Conservation (phyloP, 2,329 filamentous ascomycete species). For the Chaetomiaceae sp. region DNA sequence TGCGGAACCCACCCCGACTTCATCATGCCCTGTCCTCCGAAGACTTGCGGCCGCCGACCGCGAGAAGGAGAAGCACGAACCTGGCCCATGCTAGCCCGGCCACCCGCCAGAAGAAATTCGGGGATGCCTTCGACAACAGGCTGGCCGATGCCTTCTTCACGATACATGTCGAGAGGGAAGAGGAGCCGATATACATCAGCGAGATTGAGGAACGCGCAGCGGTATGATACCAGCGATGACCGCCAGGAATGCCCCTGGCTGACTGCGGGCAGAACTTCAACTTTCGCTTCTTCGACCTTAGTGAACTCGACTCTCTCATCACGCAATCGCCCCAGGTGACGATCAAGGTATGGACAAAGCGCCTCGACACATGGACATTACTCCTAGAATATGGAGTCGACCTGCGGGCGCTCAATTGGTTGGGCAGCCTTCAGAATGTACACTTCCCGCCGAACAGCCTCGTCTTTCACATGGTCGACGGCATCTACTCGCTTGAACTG, state of each 20-base stretch:
- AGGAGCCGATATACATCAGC: constrained; percentile 83
- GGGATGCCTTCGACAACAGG: constrained; percentile 64
- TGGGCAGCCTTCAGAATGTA: constrained; percentile 67
- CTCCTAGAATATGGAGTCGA: constrained; percentile 70
- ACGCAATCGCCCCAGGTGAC: constrained; percentile 62
- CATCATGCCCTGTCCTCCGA: constrained; percentile 55
- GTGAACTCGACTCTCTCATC: constrained; percentile 55
- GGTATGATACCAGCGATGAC: constrained; percentile 33
- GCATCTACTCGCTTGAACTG: constrained; percentile 77
- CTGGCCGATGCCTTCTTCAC: constrained; percentile 90
- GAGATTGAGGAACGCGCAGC: constrained; percentile 75
- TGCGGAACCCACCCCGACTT: constrained; percentile 45
- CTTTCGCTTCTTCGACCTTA: constrained; percentile 79
- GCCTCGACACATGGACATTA: constrained; percentile 51
- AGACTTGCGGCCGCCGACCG: constrained; percentile 38
- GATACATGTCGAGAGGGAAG: constrained; percentile 62
- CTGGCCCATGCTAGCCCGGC: constrained; percentile 44
- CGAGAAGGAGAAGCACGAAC: constrained; percentile 46
- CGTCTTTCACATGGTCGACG: constrained; percentile 80
- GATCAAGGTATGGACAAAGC: constrained; percentile 70
- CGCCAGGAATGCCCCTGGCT: not conserved
- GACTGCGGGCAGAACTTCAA: constrained; percentile 65
- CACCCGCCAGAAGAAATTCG: constrained; percentile 68
- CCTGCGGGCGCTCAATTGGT: constrained; percentile 69
- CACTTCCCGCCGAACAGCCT: constrained; percentile 77